Conservation (phyloP, 306 rosid species). For the Quillaja saponaria region DNA sequence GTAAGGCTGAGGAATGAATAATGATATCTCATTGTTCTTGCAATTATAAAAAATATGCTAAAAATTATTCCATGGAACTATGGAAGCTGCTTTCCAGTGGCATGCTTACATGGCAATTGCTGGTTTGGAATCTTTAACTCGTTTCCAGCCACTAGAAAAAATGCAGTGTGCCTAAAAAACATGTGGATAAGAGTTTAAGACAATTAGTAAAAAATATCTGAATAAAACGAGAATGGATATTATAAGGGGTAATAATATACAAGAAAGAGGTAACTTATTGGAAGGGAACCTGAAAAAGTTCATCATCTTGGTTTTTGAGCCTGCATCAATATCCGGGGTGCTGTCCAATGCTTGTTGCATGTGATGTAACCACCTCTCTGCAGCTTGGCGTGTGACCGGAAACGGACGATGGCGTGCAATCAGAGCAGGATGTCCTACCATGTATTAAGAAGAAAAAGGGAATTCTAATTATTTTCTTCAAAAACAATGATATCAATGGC, state of each 20-base stretch:
- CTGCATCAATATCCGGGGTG: constrained; percentile 61
- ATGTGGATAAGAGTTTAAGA: not conserved
- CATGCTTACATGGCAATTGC: constrained; percentile 54
- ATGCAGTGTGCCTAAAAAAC: constrained; percentile 73
- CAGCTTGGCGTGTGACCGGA: constrained; percentile 70
- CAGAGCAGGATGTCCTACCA: constrained; percentile 90
- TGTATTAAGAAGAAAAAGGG: constrained; percentile 17
- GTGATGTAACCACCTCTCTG: constrained; percentile 83
- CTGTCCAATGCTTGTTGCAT: constrained; percentile 76
- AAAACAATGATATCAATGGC: not conserved
- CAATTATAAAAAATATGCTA: constrained; percentile 4
- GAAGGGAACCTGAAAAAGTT: constrained; percentile 64
- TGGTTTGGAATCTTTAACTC: constrained; percentile 56
- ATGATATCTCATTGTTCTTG: not conserved
- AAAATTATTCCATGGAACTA: constrained; percentile 31
- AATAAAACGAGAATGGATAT: not conserved
- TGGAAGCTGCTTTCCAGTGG: constrained; percentile 32
- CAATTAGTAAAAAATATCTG: not conserved
- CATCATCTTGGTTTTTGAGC: constrained; percentile 60
- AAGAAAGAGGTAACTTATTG: not conserved
- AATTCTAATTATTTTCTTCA: not conserved
- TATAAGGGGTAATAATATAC: not conserved
- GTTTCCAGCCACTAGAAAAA: constrained; percentile 85
- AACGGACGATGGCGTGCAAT: constrained; percentile 82
- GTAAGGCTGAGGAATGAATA: constrained; percentile 19